These are phyloP conservation scores for Crithidia mellificae DNA, from an alignment of 208 protist species.

Conservation along the genomic window DNA sequence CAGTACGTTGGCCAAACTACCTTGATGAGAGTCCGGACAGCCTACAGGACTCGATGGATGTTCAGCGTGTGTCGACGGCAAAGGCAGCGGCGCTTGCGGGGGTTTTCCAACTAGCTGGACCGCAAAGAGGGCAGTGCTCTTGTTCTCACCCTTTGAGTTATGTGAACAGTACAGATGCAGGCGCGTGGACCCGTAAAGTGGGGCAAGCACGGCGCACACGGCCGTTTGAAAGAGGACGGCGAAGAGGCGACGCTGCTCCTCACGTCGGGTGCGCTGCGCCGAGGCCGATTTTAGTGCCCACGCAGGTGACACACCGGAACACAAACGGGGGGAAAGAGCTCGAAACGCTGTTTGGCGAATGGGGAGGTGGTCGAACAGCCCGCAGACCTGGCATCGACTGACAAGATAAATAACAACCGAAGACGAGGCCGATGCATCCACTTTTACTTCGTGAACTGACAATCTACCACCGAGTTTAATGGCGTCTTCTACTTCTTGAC, in stretches of 20 bases:
- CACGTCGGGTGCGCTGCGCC: constrained; percentile 24
- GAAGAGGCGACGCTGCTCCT: constrained; percentile 30
- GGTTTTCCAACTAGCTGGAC: not conserved
- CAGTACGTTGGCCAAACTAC: too few relatives aligned
- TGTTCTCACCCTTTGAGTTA: too few relatives aligned
- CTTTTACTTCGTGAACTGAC: too few relatives aligned
- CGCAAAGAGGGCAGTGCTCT: not conserved
- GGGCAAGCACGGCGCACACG: constrained; percentile 27
- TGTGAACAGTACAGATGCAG: too few relatives aligned
- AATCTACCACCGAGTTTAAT: too few relatives aligned
- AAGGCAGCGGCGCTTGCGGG: not conserved
- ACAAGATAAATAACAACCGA: constrained; percentile 2
- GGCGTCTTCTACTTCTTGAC: not conserved
- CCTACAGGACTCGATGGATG: too few relatives aligned
- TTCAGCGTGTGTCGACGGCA: too few relatives aligned
- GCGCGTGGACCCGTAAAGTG: constrained; percentile 25
- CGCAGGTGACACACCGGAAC: constrained; percentile 1
- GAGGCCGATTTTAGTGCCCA: constrained; percentile 15
- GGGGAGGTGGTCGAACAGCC: constrained; percentile 49
- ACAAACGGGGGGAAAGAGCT: not conserved
- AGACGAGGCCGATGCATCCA: too few relatives aligned
- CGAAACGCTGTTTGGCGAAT: constrained; percentile 36
- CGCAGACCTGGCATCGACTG: constrained; percentile 34
- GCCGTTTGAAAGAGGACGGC: constrained; percentile 25
- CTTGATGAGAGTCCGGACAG: too few relatives aligned